Conservation (phyloP, 2,329 filamentous ascomycete species). For the Pseudocercospora cruenta region DNA sequence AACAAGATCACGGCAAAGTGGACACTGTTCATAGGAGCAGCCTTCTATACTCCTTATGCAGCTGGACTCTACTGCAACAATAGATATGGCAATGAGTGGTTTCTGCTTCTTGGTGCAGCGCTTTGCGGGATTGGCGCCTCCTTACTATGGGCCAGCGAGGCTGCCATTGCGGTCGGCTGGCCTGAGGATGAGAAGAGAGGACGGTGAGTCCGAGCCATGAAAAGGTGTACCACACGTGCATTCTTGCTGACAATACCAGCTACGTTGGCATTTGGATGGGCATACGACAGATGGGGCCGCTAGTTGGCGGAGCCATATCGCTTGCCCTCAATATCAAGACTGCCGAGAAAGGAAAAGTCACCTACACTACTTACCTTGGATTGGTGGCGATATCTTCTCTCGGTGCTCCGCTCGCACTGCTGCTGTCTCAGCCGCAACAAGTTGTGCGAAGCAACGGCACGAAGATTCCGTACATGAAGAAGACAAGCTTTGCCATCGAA, state of each 20-base stretch:
- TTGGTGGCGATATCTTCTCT: constrained; percentile 47
- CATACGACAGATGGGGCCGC: constrained; percentile 55
- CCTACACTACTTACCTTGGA: constrained; percentile 47
- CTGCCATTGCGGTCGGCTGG: constrained; percentile 55
- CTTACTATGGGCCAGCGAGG: constrained; percentile 56
- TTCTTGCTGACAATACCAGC: constrained; percentile 37
- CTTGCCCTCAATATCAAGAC: constrained; percentile 52
- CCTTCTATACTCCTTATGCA: constrained; percentile 54
- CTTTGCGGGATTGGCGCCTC: constrained; percentile 54
- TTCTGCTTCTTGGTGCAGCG: constrained; percentile 54
- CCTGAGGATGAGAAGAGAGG: constrained; percentile 30
- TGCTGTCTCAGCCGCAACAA: constrained; percentile 46
- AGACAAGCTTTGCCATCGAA: too few relatives aligned
- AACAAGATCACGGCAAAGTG: constrained; percentile 54
- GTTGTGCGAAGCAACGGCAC: constrained; percentile 48
- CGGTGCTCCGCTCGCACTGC: constrained; percentile 42
- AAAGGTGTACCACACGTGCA: too few relatives aligned
- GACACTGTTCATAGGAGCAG: constrained; percentile 51
- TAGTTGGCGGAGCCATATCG: constrained; percentile 54
- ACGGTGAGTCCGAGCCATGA: too few relatives aligned
- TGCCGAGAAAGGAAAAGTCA: constrained; percentile 43
- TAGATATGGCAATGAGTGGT: constrained; percentile 56
- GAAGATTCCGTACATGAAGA: constrained; percentile 30
- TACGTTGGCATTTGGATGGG: constrained; percentile 44
- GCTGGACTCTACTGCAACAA: constrained; percentile 56